phyloP scores from a whole-genome alignment of 225 moss, liverwort and hornwort genomes.

The Pseudoscleropodium purum region DNA sequence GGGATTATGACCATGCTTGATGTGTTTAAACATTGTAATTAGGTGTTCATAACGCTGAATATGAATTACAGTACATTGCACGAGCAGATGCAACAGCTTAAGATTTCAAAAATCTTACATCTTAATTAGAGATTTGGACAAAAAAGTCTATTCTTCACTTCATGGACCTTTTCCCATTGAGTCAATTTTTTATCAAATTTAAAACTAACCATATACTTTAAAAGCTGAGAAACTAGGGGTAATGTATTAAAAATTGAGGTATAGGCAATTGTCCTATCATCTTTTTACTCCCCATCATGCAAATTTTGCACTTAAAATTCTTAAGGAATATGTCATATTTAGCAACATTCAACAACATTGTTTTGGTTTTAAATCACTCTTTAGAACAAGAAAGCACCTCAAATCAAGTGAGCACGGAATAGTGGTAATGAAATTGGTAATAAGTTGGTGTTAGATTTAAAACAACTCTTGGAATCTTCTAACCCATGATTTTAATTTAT shows the following conservation, averaged over 20 bases:
- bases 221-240: rapidly evolving
- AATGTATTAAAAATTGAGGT: neutral
- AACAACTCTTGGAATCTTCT: neutral
- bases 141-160: neutral
- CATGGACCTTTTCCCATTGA: neutral
- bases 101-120: neutral
- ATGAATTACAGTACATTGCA: neutral
- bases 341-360: neutral
- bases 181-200: neutral
- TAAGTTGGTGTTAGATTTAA: neutral
- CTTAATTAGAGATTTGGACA: neutral
- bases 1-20: neutral
- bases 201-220: neutral
- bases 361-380: no score
- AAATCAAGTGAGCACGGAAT: neutral
- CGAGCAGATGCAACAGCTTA: neutral
- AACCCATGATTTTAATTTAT: neutral
- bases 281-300: rapidly evolving
- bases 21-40: neutral
- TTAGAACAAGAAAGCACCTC: neutral
- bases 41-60: neutral
- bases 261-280: neutral
- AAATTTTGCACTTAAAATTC: neutral
- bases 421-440: neutral
- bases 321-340: neutral